Conservation (phyloP, 768 basidiomycete species). For the Myochromella boudieri region DNA sequence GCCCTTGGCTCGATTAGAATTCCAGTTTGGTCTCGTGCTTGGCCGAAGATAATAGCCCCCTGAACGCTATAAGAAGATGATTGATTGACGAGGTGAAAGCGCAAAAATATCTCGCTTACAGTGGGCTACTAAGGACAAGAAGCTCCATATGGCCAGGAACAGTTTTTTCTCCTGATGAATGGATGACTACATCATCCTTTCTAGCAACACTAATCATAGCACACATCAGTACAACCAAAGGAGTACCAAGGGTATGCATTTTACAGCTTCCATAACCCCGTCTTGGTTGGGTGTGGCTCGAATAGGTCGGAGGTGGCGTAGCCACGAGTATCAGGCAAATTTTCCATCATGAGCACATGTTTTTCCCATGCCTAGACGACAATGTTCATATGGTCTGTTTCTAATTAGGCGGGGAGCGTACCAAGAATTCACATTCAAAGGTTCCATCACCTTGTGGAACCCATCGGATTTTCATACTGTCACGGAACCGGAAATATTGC, state of each 20-base stretch:
- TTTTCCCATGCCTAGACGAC: constrained; percentile 26
- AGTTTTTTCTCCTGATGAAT: constrained; percentile 36
- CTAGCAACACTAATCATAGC: constrained; percentile 32
- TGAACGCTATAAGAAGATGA: constrained; percentile 6
- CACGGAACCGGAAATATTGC: constrained; percentile 30
- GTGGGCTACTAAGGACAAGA: constrained; percentile 18
- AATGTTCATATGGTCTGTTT: too few relatives aligned
- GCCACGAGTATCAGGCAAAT: constrained; percentile 32
- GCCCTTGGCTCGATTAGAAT: constrained; percentile 24
- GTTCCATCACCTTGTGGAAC: constrained; percentile 33
- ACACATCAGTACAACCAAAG: background rate
- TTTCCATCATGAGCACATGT: constrained; percentile 29
- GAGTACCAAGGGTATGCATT: constrained; percentile 4
- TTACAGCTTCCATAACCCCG: constrained; percentile 35
- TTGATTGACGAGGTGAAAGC: background rate
- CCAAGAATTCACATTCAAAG: constrained; percentile 38
- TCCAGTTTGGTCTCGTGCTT: constrained; percentile 26
- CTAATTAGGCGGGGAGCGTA: constrained; percentile 18
- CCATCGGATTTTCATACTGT: constrained; percentile 29
- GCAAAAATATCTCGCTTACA: constrained; percentile 11
- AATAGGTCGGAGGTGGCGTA: constrained; percentile 40
- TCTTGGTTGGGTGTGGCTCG: constrained; percentile 35
- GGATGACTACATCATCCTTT: constrained; percentile 37
- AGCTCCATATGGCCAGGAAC: constrained; percentile 34
- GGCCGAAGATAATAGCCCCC: constrained; percentile 39